Evolutionary conservation across 192 early-diverging fungal species (phyloP).

Genomic region (Geranomyces variabilis): DNA sequence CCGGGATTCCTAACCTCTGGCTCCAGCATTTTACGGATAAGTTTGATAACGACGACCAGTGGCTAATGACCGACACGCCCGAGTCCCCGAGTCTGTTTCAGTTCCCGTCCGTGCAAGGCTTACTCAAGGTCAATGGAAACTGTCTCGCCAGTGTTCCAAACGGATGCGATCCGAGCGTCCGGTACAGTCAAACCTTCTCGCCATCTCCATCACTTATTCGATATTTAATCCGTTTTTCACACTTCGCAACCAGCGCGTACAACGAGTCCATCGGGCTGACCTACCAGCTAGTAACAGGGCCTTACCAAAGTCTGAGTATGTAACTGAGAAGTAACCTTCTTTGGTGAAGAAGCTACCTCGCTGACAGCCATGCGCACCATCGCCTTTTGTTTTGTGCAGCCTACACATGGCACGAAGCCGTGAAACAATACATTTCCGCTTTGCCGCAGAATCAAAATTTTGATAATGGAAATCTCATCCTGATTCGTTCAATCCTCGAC

Average conservation of each 20-base stretch:
- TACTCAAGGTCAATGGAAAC: conserved; percentile 2
- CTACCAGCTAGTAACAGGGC: conserved; percentile 8
- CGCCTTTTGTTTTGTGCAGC: neutral
- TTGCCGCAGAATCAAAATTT: neutral
- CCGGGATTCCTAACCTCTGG: conserved; percentile 10
- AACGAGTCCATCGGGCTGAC: conserved; percentile 13
- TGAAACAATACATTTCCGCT: neutral
- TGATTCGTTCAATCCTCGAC: neutral
- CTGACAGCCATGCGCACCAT: neutral
- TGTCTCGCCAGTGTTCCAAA: neutral
- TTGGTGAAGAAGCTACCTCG: no score
- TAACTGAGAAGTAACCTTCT: neutral
- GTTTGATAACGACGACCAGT: neutral
- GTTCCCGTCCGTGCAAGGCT: neutral
- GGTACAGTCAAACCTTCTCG: neutral
- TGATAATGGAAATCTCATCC: neutral
- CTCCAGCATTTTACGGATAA: neutral
- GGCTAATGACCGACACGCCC: neutral
- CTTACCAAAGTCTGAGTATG: conserved; percentile 1
- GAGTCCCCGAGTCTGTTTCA: conserved; percentile 5
- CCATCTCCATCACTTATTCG: no score
- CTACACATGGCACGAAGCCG: conserved; percentile 11
- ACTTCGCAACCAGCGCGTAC: no score
- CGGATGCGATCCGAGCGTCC: conserved; percentile 7
- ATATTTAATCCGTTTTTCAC: no score